Evolutionary conservation across 805 yeast species (phyloP).

Genomic region (Zygoascus tannicola): DNA sequence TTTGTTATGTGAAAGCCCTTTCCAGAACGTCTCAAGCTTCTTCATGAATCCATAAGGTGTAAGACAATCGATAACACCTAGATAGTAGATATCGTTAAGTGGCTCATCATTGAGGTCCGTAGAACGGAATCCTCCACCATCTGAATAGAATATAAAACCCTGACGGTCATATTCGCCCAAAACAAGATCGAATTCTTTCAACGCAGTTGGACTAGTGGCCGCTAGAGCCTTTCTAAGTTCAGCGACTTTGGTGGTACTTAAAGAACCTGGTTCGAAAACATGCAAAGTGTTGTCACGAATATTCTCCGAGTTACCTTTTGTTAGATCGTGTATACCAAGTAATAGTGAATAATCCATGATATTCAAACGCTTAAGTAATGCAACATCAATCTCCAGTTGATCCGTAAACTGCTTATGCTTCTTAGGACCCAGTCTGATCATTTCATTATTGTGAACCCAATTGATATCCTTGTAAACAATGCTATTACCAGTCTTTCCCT

Average conservation of each 20-base stretch:
- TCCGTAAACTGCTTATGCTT: constrained; percentile 50
- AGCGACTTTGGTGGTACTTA: constrained; percentile 21
- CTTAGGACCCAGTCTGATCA: constrained; percentile 65
- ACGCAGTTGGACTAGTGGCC: constrained; percentile 27
- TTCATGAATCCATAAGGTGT: constrained; percentile 55
- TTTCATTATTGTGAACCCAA: constrained; percentile 62
- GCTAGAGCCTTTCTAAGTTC: constrained; percentile 27
- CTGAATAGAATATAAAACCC: constrained; percentile 55
- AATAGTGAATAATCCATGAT: constrained; percentile 94
- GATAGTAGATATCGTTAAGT: constrained; percentile 61
- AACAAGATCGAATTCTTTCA: constrained; percentile 25
- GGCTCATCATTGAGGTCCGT: constrained; percentile 57
- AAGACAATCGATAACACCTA: constrained; percentile 91
- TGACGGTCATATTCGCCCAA: constrained; percentile 13
- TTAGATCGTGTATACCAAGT: constrained; percentile 76
- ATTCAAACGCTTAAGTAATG: constrained; percentile 59
- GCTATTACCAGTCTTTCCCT: constrained; percentile 11
- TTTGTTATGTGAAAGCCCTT: constrained; percentile 60
- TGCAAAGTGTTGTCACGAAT: constrained; percentile 28
- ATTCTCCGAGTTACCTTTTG: constrained; percentile 42
- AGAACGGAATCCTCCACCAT: constrained; percentile 78
- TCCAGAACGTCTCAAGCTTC: constrained; percentile 75
- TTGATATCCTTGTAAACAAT: constrained; percentile 76
- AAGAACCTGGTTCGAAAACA: constrained; percentile 28
- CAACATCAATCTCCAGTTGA: constrained; percentile 71